These are phyloP conservation scores for Flaveria bidentis DNA, from an alignment of 129 eudicot genomes.

Conservation along the genomic window DNA sequence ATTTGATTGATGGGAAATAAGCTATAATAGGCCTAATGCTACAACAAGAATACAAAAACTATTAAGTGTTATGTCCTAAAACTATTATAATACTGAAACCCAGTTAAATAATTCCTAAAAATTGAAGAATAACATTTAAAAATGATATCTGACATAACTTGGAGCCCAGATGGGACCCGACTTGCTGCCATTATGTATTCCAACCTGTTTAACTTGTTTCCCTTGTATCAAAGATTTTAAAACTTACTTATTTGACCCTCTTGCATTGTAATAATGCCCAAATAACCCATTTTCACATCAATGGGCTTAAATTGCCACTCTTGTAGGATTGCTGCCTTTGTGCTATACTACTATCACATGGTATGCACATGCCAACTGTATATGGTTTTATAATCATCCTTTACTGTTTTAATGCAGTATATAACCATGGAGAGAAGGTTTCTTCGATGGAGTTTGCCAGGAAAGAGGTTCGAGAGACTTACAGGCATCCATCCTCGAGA, in stretches of 20 bases:
- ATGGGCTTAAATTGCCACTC: not conserved
- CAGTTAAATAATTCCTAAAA: not conserved
- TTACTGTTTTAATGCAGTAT: conserved; percentile 48
- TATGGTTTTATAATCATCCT: not conserved
- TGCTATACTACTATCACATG: not conserved
- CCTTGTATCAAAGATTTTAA: not conserved
- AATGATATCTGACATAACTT: not conserved
- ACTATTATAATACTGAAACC: not conserved
- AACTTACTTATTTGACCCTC: not conserved
- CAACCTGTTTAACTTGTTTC: not conserved
- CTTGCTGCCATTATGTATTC: not conserved
- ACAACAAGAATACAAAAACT: not conserved
- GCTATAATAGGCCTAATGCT: not conserved
- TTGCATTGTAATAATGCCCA: not conserved
- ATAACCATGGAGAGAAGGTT: conserved; percentile 76
- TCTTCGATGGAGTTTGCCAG: conserved; percentile 76
- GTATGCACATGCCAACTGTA: not conserved
- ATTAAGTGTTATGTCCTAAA: not conserved
- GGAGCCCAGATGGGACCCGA: not conserved
- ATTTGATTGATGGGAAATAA: not conserved
- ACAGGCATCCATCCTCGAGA: conserved; percentile 93
- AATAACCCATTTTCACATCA: not conserved
- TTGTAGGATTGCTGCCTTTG: not conserved
- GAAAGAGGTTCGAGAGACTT: conserved; percentile 79
- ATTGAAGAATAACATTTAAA: not conserved